A percentile compares a stretch with the other conserved stretches of the same genome.
Conservation (phyloP, 768 basidiomycete species). For the Boletus huronensis region DNA sequence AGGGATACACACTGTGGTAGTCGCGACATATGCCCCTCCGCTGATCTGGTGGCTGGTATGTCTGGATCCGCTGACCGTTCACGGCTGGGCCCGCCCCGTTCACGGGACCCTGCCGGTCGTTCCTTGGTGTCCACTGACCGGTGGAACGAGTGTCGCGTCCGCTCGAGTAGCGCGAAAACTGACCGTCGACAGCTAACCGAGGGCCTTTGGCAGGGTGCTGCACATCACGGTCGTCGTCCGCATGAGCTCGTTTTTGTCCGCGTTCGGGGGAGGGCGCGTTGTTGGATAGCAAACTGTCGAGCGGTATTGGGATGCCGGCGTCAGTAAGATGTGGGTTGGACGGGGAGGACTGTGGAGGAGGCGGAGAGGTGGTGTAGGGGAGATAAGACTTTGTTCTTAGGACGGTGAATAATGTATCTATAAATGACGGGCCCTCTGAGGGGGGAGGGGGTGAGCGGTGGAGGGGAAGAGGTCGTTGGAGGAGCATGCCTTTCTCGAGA, state of each 20-base stretch:
- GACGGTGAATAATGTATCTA: conserved; percentile 81
- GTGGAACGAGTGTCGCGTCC: conserved; percentile 39
- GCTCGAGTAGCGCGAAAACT: conserved; percentile 60
- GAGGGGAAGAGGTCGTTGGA: background rate
- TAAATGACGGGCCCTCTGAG: conserved; percentile 68
- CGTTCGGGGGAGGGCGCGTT: conserved; percentile 47
- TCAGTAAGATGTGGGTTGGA: conserved; percentile 42
- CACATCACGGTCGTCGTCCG: conserved; percentile 58
- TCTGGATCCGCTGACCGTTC: conserved; percentile 50
- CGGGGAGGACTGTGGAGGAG: conserved; percentile 30
- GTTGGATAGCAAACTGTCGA: conserved; percentile 58
- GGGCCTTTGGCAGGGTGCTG: conserved; percentile 68
- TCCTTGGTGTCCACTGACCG: conserved; percentile 40
- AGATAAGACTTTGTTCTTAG: conserved; percentile 84
- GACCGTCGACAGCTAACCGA: conserved; percentile 59
- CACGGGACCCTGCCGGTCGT: conserved; percentile 28
- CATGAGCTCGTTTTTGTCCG: conserved; percentile 61
- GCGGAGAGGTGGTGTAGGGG: conserved; percentile 57
- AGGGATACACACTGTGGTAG: conserved; percentile 74
- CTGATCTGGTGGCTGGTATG: conserved; percentile 70
- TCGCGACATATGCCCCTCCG: conserved; percentile 82
- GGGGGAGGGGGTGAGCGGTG: conserved; percentile 11
- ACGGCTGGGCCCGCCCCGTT: conserved; percentile 26
- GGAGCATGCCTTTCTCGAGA: conserved; percentile 74
- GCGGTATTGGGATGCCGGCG: conserved; percentile 75